Base-by-base conservation (phyloP, 345 rosid genomes). In the Bruguiera sexangula region DNA sequence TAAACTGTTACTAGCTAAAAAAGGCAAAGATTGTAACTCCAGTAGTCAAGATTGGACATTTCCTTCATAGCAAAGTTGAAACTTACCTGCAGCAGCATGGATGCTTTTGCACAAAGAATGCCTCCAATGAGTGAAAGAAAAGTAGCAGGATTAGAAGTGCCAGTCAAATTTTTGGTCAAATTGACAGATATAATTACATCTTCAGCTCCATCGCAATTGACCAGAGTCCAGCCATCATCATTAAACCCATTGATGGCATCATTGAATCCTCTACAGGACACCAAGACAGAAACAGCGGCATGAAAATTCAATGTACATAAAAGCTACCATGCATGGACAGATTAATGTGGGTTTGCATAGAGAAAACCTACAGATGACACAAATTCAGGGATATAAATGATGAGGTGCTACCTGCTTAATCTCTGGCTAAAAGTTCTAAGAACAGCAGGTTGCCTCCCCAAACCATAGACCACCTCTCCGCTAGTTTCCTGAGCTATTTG, bases 371-470 rank as follows among this genome's bases (percentile, higher is more conserved):
- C 18, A 56, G 6, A 24, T 21, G 19, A 3, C 18, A 43, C 50
- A 43, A 43, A 43, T 13, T 43, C 18, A 13, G 36, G 1, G 8
- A 31, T 8, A 30, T 20, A 27, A 22, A 55, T 31, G 26, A 71
- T 63, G 26, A 51, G 54, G 0, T 29, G n/a, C 34, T 76, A 96
- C 99, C 99, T 87, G 95, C 87, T 92, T 79, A 96, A 81, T 79
- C 92, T 88, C 60, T 96, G 99, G 78, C 98, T 96, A 69, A 96
- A 96, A 20, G 92, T 91, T 85, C 98, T 81, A 57, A 96, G 82
- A 69, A 93, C 98, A 52, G 98, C 96, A 0, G 99, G 99, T 62
- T 96, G 97, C 74, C 98, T 82, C 68, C 98, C 99, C 82, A 92
- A 76, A 32, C 97, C 89, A 79, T 90, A 93, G n/a, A 88, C 97